Evolutionary conservation across 2,329 filamentous ascomycete genomes (phyloP), one percentile per base, ranked within the genome.

Genomic region (Clonostachys rosea): DNA sequence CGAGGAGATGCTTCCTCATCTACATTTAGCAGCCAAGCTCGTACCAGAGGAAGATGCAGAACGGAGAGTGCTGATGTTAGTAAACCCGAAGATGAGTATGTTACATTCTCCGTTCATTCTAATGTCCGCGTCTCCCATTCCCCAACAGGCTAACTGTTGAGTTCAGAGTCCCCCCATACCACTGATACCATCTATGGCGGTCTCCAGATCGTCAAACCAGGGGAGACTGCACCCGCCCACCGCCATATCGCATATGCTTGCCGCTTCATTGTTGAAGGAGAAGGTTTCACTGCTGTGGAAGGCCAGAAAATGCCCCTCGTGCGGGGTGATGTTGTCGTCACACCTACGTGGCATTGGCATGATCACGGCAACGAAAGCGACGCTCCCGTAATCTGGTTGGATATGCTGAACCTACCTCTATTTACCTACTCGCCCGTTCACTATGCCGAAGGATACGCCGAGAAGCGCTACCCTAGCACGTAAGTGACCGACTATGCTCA

Each of bases 121-220:
- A 18, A 30, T 30, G 8, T 10, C 8, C 3, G 24, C 24, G 10
- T 3, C 37, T 4, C 11, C 8, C 17, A 9, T 40, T 13, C 9
- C 37, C 6, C 35, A 11, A 20, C 11, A 13, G 10, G 39, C 35
- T 13, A 11, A 40, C 18, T 11, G 5, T 18, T 37, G 24, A 2
- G 3, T 2, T 17, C 36, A 75, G 73, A 70, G 47, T 70, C 74
- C 1, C 78, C 78, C 1, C 77, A 72, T 50, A 81, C 78, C 0
- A 81, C 77, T 1, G 78, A 82, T 54, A 81, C 78, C 2, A 64
- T 82, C 45, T 81, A 81, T 50, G 76, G 72, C 4, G 78, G 77
- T 2, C 67, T 81, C 2, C 78, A 81, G 53, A 65, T 81, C 1
- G 75, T 82, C 5, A 74, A 77, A 55, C 78, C 78, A 0, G 73